Conservation (phyloP, 2,329 filamentous ascomycete genomes). For the Rugonectria rugulosa region DNA sequence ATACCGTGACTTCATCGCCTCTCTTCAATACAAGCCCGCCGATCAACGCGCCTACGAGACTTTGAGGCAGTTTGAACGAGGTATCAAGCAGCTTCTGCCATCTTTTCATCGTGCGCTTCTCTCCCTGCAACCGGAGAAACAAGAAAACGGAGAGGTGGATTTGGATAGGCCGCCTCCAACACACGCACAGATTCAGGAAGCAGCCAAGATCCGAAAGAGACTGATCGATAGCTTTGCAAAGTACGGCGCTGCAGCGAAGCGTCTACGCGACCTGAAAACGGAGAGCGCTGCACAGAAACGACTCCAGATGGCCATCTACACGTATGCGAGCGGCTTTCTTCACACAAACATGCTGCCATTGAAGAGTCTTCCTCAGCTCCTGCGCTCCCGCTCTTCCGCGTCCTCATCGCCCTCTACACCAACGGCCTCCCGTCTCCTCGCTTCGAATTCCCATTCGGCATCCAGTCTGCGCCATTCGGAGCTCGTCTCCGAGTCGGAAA, state of each 20-base stretch:
- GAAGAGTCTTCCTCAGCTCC: constrained; percentile 74
- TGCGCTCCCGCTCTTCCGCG: constrained; percentile 55
- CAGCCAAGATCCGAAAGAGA: constrained; percentile 86
- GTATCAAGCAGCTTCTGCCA: constrained; percentile 82
- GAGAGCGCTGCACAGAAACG: constrained; percentile 74
- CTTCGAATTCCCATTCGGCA: constrained; percentile 44
- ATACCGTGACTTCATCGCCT: constrained; percentile 79
- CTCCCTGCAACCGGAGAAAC: constrained; percentile 68
- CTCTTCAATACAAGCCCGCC: constrained; percentile 71
- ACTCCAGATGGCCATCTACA: constrained; percentile 83
- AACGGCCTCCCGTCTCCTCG: constrained; percentile 42
- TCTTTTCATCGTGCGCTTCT: constrained; percentile 81
- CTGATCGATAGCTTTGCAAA: constrained; percentile 89
- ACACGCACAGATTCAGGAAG: constrained; percentile 79
- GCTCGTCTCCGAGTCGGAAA: constrained; percentile 52
- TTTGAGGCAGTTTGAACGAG: constrained; percentile 84
- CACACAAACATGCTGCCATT: constrained; percentile 91
- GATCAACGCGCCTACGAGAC: constrained; percentile 86
- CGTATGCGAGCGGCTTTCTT: constrained; percentile 82
- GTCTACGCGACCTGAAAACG: constrained; percentile 81
- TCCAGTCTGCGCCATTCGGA: constrained; percentile 57
- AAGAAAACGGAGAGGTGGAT: constrained; percentile 48
- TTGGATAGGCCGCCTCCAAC: constrained; percentile 55
- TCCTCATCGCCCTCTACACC: constrained; percentile 36
- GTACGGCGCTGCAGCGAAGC: constrained; percentile 82